Evolutionary conservation across 2,329 filamentous ascomycete genomes (phyloP).

Genomic region (Ophiostoma triangulosporum): DNA sequence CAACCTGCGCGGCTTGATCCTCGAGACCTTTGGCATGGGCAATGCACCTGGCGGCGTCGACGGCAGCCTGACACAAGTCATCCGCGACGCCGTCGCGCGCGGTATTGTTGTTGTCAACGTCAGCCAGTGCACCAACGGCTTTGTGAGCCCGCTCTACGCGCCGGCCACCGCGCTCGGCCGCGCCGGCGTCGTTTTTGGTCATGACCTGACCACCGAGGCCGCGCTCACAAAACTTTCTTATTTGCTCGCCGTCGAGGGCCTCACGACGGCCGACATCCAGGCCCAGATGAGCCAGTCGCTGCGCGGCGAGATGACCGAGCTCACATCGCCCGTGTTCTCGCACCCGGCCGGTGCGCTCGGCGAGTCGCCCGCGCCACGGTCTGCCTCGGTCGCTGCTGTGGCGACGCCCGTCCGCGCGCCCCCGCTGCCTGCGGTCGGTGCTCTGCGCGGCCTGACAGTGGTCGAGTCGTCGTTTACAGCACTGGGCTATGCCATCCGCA

Average conservation of each 20-base stretch:
- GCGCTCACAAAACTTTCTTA: slow-evolving; percentile 86
- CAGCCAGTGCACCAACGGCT: slow-evolving; percentile 72
- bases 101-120: slow-evolving; percentile 83
- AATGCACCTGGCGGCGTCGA: slow-evolving; percentile 77
- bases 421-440: not conserved
- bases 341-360: slow-evolving; percentile 45
- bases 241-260: slow-evolving; percentile 54
- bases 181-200: slow-evolving; percentile 77
- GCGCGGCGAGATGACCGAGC: slow-evolving; percentile 75
- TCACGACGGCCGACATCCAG: slow-evolving; percentile 53
- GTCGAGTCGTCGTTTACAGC: slow-evolving; percentile 55
- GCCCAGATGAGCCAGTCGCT: slow-evolving; percentile 60
- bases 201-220: slow-evolving; percentile 81
- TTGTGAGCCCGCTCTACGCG: slow-evolving; percentile 66
- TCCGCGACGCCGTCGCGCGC: slow-evolving; percentile 62
- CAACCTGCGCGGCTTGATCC: slow-evolving; percentile 65
- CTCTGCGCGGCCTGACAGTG: slow-evolving; percentile 26
- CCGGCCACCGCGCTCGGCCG: slow-evolving; percentile 64
- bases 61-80: slow-evolving; percentile 63
- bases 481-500: slow-evolving; percentile 66
- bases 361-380: slow-evolving; percentile 20
- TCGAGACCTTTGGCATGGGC: slow-evolving; percentile 88
- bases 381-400: not conserved
- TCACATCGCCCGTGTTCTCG: slow-evolving; percentile 57
- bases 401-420: not conserved